These are phyloP conservation scores for Pseudoturritis turrita DNA, from an alignment of 345 rosid genomes.

Conservation along the genomic window DNA sequence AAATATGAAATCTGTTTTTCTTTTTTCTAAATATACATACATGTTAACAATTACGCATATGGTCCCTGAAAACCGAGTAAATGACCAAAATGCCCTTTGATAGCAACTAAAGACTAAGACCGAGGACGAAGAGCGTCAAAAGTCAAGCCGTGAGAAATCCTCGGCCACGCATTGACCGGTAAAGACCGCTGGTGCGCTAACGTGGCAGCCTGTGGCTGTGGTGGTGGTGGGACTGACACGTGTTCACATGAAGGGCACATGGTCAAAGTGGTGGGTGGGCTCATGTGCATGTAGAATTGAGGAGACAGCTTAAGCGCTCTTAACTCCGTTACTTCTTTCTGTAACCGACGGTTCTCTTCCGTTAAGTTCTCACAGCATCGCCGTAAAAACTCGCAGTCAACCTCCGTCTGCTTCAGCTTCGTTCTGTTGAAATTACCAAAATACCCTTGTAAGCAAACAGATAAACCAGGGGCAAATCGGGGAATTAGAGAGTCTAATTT, in stretches of 20 bases:
- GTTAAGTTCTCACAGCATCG: conserved; percentile 97
- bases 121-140: conserved; percentile 53
- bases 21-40: conserved; percentile 15
- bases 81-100: conserved; percentile 23
- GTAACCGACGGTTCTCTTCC: conserved; percentile 93
- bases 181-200: conserved; percentile 32
- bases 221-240: conserved; percentile 63
- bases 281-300: conserved; percentile 97
- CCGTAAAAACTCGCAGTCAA: conserved; percentile 91
- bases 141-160: conserved; percentile 37
- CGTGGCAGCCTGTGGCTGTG: conserved; percentile 37
- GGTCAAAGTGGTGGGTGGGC: conserved; percentile 97
- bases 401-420: conserved; percentile 97
- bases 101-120: conserved; percentile 25
- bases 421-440: conserved; percentile 49
- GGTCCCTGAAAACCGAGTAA: conserved; percentile 7
- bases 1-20: conserved; percentile 6
- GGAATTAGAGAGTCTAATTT: background rate
- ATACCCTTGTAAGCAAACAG: background rate
- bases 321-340: conserved; percentile 90
- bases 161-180: conserved; percentile 54
- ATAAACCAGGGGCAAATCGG: background rate
- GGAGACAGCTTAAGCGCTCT: conserved; percentile 95
- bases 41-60: conserved; percentile 16
- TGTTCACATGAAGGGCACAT: conserved; percentile 99